Conservation (phyloP, 2,329 filamentous ascomycete species). For the Sphaerulina musiva region DNA sequence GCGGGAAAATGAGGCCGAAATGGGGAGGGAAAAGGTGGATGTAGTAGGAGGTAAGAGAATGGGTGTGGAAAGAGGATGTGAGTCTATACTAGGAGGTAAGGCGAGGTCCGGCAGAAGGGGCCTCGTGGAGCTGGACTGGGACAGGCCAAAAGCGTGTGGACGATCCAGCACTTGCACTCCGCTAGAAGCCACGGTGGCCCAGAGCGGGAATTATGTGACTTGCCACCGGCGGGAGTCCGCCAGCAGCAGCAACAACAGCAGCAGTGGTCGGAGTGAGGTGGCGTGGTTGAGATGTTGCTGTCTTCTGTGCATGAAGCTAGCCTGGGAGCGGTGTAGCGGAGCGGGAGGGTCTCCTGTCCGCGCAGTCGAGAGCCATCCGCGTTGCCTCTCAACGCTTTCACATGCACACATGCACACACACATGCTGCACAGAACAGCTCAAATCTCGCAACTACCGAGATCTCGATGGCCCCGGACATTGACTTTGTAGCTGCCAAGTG, state of each 20-base stretch:
- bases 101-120: constrained; percentile 8
- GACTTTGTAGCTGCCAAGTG: neutral
- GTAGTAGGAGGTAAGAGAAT: neutral
- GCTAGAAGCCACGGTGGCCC: neutral
- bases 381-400: constrained; percentile 5
- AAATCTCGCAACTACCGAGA: neutral
- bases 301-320: constrained; percentile 5
- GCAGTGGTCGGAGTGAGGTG: too few relatives aligned
- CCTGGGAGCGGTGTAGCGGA: constrained; percentile 7
- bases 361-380: constrained; percentile 5
- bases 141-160: neutral
- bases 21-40: neutral
- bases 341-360: constrained; percentile 1
- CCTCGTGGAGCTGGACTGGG: neutral
- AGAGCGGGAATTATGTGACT: neutral
- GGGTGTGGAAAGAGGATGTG: neutral
- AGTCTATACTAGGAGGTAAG: neutral
- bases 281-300: constrained; percentile 7
- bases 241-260: too few relatives aligned
- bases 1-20: neutral
- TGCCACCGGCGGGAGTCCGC: neutral
- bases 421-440: neutral
- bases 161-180: neutral
- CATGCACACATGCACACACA: neutral
- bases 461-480: neutral